Evolutionary conservation across 1,139 yeast species (phyloP).

Genomic region (Hemisphaericaspora xylanilytica): DNA sequence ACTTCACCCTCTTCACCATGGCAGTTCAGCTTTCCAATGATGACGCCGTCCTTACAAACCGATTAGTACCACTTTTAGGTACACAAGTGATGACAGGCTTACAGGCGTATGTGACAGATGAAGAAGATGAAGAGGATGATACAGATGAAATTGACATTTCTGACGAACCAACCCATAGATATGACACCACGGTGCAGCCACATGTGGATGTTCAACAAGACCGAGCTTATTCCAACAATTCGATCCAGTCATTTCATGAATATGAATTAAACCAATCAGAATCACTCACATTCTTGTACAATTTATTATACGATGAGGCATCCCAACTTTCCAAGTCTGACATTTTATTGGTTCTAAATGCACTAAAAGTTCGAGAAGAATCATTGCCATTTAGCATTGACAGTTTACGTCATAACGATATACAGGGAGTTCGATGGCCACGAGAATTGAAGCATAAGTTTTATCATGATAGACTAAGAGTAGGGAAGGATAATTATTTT

Average conservation of each 20-base stretch:
- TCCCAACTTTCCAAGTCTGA: slow-evolving; percentile 36
- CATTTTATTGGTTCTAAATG: slow-evolving; percentile 34
- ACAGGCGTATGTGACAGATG: slow-evolving; percentile 5
- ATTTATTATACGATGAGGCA: slow-evolving; percentile 39
- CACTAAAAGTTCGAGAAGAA: slow-evolving; percentile 37
- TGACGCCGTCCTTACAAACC: not conserved
- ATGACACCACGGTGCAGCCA: not conserved
- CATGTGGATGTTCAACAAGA: not conserved
- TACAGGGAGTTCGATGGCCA: slow-evolving; percentile 43
- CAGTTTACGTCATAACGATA: slow-evolving; percentile 17
- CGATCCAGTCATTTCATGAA: slow-evolving; percentile 21
- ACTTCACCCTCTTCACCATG: not conserved
- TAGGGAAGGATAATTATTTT: slow-evolving; percentile 40
- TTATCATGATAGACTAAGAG: slow-evolving; percentile 31
- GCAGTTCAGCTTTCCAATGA: slow-evolving; percentile 3
- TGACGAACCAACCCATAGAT: not conserved
- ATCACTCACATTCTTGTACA: slow-evolving; percentile 39
- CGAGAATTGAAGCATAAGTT: slow-evolving; percentile 31
- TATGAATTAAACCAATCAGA: slow-evolving; percentile 44
- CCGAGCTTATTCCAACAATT: slow-evolving; percentile 1
- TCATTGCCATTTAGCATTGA: slow-evolving; percentile 29
- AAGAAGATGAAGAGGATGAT: slow-evolving; percentile 2
- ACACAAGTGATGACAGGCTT: not conserved
- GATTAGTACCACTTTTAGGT: not conserved
- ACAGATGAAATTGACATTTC: not conserved